These are phyloP conservation scores for Cubamyces sp. DNA, from an alignment of 768 basidiomycete genomes.

Conservation along the genomic window DNA sequence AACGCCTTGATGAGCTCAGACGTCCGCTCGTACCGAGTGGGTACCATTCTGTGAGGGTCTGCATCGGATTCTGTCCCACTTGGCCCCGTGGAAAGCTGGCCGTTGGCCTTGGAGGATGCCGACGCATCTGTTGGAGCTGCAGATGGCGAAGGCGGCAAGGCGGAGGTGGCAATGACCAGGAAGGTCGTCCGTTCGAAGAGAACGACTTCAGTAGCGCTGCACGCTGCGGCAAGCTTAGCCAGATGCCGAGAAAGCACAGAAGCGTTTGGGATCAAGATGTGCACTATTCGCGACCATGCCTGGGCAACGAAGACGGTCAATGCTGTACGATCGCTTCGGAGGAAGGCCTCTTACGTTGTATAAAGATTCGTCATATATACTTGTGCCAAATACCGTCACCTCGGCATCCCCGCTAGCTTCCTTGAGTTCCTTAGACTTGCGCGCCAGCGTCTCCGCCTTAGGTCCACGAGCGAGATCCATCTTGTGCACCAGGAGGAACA, in stretches of 20 bases:
- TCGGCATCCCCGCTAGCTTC: slow-evolving; percentile 62
- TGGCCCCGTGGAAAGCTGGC: slow-evolving; percentile 11
- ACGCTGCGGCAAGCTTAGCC: slow-evolving; percentile 81
- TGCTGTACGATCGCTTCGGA: not conserved
- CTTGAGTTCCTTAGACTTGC: slow-evolving; percentile 74
- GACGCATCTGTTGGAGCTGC: slow-evolving; percentile 24
- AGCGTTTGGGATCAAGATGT: slow-evolving; percentile 95
- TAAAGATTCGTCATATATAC: slow-evolving; percentile 90
- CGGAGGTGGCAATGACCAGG: slow-evolving; percentile 91
- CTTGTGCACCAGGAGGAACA: slow-evolving; percentile 95
- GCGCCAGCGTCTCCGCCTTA: slow-evolving; percentile 60
- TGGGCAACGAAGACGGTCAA: slow-evolving; percentile 37
- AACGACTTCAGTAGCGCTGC: slow-evolving; percentile 91
- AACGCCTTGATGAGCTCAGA: slow-evolving; percentile 96
- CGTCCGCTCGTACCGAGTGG: slow-evolving; percentile 83
- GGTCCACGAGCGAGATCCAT: slow-evolving; percentile 90
- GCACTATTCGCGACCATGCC: slow-evolving; percentile 99
- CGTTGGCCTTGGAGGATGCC: slow-evolving; percentile 35
- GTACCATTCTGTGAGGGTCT: slow-evolving; percentile 53
- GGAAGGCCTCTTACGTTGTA: slow-evolving; percentile 68
- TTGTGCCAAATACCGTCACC: slow-evolving; percentile 86
- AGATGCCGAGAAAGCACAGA: slow-evolving; percentile 87
- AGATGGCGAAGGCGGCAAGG: slow-evolving; percentile 41
- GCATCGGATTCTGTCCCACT: slow-evolving; percentile 29
- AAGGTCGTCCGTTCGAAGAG: slow-evolving; percentile 98